These are phyloP conservation scores for Annulohypoxylon stygium DNA, from an alignment of 495 filamentous ascomycete genomes.

Conservation along the genomic window DNA sequence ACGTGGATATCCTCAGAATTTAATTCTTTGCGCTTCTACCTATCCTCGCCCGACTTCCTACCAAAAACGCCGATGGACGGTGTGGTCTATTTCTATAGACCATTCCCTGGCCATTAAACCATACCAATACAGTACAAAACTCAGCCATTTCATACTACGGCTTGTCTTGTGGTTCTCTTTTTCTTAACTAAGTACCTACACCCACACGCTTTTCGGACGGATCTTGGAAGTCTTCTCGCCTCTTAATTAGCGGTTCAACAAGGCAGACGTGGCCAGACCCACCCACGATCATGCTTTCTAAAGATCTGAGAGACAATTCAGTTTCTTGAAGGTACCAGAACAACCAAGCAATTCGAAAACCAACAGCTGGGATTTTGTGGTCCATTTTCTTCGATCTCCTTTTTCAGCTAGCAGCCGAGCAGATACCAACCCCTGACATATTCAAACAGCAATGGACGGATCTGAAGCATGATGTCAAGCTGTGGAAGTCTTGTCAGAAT, in stretches of 20 bases:
- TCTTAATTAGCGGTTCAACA: slow-evolving; percentile 9
- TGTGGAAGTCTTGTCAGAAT: slow-evolving; percentile 10
- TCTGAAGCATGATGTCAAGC: slow-evolving; percentile 4
- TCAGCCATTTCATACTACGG: slow-evolving; percentile 18
- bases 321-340: slow-evolving; percentile 3
- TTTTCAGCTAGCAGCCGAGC: slow-evolving; percentile 12
- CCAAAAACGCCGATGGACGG: slow-evolving; percentile 51
- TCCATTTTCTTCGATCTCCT: slow-evolving; percentile 30
- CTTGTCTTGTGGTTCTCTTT: slow-evolving; percentile 12
- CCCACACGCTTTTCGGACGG: background rate
- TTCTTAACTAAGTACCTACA: background rate
- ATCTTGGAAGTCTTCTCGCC: background rate
- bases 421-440: slow-evolving; percentile 4
- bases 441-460: slow-evolving; percentile 8
- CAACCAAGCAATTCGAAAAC: slow-evolving; percentile 6
- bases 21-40: slow-evolving; percentile 29
- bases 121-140: slow-evolving; percentile 18
- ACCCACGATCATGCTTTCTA: background rate
- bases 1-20: slow-evolving; percentile 50
- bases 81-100: slow-evolving; percentile 46
- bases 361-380: slow-evolving; percentile 14
- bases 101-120: slow-evolving; percentile 52
- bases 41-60: slow-evolving; percentile 27
- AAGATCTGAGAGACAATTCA: slow-evolving; percentile 2
- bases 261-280: slow-evolving; percentile 5